These are phyloP conservation scores for Halocafeteria seosinensis DNA, from an alignment of 108 stramenopile species.

Conservation along the genomic window DNA sequence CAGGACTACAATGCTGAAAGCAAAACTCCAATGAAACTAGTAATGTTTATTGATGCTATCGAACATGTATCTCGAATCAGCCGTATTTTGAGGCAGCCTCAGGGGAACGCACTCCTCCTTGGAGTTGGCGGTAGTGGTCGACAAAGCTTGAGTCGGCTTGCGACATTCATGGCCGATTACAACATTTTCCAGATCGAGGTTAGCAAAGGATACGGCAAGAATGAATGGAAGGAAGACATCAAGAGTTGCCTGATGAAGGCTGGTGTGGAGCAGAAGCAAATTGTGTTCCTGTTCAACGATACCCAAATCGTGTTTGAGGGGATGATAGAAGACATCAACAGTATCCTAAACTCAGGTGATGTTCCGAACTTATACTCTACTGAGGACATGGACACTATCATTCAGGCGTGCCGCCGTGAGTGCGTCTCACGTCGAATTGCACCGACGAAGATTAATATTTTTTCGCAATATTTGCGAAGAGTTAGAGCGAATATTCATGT, in stretches of 20 bases:
- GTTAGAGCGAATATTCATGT: constrained; percentile 44
- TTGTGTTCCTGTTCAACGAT: constrained; percentile 42
- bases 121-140: constrained; percentile 48
- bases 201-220: constrained; percentile 39
- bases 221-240: constrained; percentile 46
- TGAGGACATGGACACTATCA: constrained; percentile 42
- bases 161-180: constrained; percentile 42
- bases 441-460: constrained; percentile 48
- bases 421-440: constrained; percentile 34
- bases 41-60: constrained; percentile 49
- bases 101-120: constrained; percentile 42
- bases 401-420: constrained; percentile 23
- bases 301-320: constrained; percentile 44
- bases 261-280: constrained; percentile 37
- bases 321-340: constrained; percentile 52
- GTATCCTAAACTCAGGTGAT: constrained; percentile 43
- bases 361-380: constrained; percentile 38
- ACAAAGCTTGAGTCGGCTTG: constrained; percentile 42
- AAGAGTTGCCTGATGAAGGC: constrained; percentile 30
- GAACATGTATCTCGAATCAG: constrained; percentile 43
- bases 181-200: constrained; percentile 45
- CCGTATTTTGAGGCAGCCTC: constrained; percentile 46
- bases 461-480: constrained; percentile 35
- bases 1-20: constrained; percentile 46
- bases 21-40: constrained; percentile 40